Percentiles rank a stretch among this genome's conserved stretches.
Conservation (phyloP, 805 yeast species). For the Yamadazyma nakazawae region DNA sequence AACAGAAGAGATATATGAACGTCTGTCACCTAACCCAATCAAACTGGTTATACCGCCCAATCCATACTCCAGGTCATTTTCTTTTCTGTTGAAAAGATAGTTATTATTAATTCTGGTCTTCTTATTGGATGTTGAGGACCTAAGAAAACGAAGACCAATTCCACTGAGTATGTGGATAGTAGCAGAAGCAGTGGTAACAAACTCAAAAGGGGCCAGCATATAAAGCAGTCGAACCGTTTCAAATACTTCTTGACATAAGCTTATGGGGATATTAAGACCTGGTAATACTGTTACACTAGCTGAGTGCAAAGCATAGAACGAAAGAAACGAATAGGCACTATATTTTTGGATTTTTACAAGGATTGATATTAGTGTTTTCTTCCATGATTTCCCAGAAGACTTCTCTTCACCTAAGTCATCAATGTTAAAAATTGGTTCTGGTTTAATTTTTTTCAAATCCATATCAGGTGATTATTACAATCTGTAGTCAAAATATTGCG, state of each 20-base stretch:
- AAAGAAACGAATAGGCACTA: conserved; percentile 55
- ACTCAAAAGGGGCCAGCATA: conserved; percentile 52
- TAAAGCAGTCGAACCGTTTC: conserved; percentile 61
- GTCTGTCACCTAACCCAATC: conserved; percentile 52
- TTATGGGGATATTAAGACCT: conserved; percentile 40
- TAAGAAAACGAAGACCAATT: conserved; percentile 38
- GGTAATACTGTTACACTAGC: conserved; percentile 56
- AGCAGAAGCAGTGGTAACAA: conserved; percentile 44
- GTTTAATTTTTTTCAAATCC: conserved; percentile 7
- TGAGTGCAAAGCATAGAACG: conserved; percentile 57
- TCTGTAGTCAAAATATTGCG: neutral
- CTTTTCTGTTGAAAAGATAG: conserved; percentile 10
- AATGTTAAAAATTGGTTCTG: conserved; percentile 10
- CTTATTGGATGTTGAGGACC: conserved; percentile 14
- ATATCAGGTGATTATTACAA: neutral
- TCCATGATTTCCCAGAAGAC: conserved; percentile 4
- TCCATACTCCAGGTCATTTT: conserved; percentile 47
- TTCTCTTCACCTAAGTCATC: neutral
- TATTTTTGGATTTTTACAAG: conserved; percentile 47
- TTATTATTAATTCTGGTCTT: conserved; percentile 11
- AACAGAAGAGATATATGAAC: conserved; percentile 40
- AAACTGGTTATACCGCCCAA: conserved; percentile 60
- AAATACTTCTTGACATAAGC: conserved; percentile 50
- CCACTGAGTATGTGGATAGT: conserved; percentile 55
- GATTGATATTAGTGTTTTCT: conserved; percentile 14